Base-by-base conservation (phyloP, 352 stramenopile genomes). In the Pythium volutum region DNA sequence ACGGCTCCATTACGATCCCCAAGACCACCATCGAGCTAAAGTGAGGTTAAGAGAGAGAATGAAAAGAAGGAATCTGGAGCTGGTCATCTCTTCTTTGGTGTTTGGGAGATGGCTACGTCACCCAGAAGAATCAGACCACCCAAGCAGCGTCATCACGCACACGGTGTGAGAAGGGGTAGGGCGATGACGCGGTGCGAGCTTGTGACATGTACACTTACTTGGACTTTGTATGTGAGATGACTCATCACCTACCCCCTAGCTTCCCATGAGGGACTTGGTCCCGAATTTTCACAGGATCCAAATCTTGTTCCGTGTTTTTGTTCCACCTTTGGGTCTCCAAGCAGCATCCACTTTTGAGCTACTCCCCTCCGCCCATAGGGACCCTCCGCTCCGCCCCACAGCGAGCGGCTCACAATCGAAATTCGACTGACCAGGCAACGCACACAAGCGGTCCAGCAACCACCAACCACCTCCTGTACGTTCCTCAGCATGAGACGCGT, bases 1-100 rank as follows among this genome's bases (percentile, higher is more conserved):
- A 83, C 27, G 73, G 64, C 29, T 51, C 62, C 23, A 51, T 43
- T 23, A 72, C 73, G 26, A 59, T 88, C 16, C 73, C 69, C 25
- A 75, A 81, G 50, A 75, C 73, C 7, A 86, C 73, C 1, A 77
- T 89, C 39, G 67, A 81, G 48, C 63, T 89, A 18, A 66, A 45
- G n/a, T 59, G 22, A 48, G 20, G 4, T 14, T 26, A 26, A 16
- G 42, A 16, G 23, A 15, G 20, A 18, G 43, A 50, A 9, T 18
- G 23, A 27, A 16, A 31, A 33, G 11, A 33, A 47, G 4, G 25
- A 59, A 34, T 46, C 23, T 59, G 25, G 49, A 18, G 12, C 36
- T n/a, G n/a, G n/a, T n/a, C n/a, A 52, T 31, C 16, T 27, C 31
- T 6, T 18, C 25, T 33, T 65, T 65, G 59, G 59, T 65, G 59